phyloP scores from a whole-genome alignment of 495 filamentous ascomycete genomes.

The Clavariopsis aquatica region DNA sequence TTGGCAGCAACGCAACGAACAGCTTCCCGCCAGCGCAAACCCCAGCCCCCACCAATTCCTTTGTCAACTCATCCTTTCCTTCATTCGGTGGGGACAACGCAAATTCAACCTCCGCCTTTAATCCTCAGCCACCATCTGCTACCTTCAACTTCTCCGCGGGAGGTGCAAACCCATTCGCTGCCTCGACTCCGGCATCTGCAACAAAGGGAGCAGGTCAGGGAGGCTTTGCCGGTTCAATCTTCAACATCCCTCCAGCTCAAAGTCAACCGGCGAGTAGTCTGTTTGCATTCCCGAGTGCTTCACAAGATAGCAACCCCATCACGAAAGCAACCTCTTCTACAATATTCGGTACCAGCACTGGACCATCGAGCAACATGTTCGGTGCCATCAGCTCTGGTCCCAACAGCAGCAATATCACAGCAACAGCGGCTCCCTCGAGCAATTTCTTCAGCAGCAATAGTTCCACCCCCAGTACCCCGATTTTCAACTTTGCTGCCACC shows the following conservation, averaged over 20 bases:
- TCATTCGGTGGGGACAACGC: slow-evolving; percentile 4
- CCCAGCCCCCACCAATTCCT: neutral
- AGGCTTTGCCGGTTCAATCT: neutral
- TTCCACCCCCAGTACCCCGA: neutral
- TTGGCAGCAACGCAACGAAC: slow-evolving; percentile 4
- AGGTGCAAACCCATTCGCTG: slow-evolving; percentile 1
- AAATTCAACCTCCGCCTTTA: neutral
- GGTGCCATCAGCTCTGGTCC: neutral
- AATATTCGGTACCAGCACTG: neutral
- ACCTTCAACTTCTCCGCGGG: slow-evolving; percentile 3
- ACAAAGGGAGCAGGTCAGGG: neutral
- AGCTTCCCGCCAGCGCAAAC: slow-evolving; percentile 15
- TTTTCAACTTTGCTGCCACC: neutral
- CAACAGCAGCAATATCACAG: neutral
- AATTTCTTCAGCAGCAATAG: slow-evolving; percentile 3
- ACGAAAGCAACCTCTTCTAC: neutral
- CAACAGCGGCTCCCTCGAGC: neutral
- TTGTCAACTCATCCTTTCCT: slow-evolving; percentile 13
- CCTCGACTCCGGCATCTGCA: slow-evolving; percentile 1
- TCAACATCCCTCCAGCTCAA: neutral
- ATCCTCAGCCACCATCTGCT: neutral
- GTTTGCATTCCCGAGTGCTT: neutral
- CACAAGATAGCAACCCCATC: neutral
- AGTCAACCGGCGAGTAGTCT: neutral
- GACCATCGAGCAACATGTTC: neutral